These are phyloP conservation scores for Populus tremula DNA, from an alignment of 345 rosid species.

Conservation along the genomic window DNA sequence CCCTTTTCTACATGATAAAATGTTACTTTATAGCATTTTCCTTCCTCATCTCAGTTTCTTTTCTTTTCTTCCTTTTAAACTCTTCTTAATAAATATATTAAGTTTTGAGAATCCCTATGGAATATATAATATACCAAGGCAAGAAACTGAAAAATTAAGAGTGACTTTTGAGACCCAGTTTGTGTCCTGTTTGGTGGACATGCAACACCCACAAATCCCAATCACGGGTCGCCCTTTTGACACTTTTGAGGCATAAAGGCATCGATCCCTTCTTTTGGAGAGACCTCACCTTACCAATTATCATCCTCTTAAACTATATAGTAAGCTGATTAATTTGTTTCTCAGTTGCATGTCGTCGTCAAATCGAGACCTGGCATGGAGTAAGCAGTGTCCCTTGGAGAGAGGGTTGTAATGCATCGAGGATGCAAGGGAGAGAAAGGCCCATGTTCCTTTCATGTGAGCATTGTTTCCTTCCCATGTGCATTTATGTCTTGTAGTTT, in stretches of 20 bases:
- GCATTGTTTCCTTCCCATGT: conserved; percentile 40
- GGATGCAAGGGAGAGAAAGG: not conserved
- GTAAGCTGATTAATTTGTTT: not conserved
- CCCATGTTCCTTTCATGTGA: conserved; percentile 19
- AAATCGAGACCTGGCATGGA: not conserved
- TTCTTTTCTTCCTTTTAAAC: not conserved
- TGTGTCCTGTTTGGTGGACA: not conserved
- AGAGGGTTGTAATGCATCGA: conserved; percentile 1
- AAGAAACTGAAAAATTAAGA: not conserved
- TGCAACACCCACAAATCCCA: not conserved
- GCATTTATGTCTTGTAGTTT: conserved; percentile 14
- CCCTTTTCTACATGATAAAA: too few relatives aligned
- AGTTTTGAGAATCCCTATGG: not conserved
- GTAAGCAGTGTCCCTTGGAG: too few relatives aligned
- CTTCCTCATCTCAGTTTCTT: not conserved
- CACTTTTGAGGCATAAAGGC: conserved; percentile 2
- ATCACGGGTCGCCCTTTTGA: not conserved
- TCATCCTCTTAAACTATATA: not conserved
- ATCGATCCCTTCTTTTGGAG: not conserved
- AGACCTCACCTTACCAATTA: not conserved
- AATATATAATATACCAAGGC: not conserved
- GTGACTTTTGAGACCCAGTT: not conserved
- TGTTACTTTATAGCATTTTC: too few relatives aligned
- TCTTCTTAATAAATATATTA: not conserved
- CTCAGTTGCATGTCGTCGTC: not conserved